Conservation (phyloP, 2,329 filamentous ascomycete genomes). For the Leptographium wingfieldii region DNA sequence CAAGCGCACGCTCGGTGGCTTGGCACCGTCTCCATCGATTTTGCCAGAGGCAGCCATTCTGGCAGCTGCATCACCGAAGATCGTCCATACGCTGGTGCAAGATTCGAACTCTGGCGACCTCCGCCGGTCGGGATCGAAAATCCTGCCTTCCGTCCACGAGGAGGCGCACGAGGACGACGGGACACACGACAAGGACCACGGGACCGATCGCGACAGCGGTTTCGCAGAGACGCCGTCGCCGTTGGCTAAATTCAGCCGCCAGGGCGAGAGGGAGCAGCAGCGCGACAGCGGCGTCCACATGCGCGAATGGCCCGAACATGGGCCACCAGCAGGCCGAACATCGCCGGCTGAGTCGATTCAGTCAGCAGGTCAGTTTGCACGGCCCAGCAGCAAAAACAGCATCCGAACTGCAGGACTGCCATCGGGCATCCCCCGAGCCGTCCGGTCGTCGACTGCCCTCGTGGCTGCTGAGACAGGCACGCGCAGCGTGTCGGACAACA, state of each 20-base stretch:
- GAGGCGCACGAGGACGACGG: constrained; percentile 35
- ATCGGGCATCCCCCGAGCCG: constrained; percentile 3
- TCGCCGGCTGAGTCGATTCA: background rate
- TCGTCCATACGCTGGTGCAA: background rate
- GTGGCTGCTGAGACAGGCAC: background rate
- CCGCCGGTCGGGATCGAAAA: constrained; percentile 19
- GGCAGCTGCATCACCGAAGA: constrained; percentile 1
- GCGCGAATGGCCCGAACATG: constrained; percentile 21
- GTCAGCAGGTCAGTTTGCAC: background rate
- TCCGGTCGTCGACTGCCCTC: background rate
- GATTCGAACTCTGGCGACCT: constrained; percentile 7
- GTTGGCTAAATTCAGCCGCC: constrained; percentile 12
- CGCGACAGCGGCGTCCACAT: constrained; percentile 47
- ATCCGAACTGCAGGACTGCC: constrained; percentile 7
- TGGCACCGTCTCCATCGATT: constrained; percentile 7
- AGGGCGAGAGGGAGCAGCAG: constrained; percentile 16
- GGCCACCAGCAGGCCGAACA: background rate
- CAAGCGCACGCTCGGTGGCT: background rate
- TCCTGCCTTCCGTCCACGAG: constrained; percentile 39
- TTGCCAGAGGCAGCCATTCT: constrained; percentile 3
- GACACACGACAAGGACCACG: constrained; percentile 5
- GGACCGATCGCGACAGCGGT: constrained; percentile 34
- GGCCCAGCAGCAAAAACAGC: background rate
- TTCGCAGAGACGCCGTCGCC: constrained; percentile 32
- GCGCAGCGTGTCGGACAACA: constrained; percentile 10